A percentile compares a stretch with the other conserved stretches of the same genome.
Evolutionary conservation across 495 filamentous ascomycete genomes (phyloP).

Genomic region (Hamigera avellanea): DNA sequence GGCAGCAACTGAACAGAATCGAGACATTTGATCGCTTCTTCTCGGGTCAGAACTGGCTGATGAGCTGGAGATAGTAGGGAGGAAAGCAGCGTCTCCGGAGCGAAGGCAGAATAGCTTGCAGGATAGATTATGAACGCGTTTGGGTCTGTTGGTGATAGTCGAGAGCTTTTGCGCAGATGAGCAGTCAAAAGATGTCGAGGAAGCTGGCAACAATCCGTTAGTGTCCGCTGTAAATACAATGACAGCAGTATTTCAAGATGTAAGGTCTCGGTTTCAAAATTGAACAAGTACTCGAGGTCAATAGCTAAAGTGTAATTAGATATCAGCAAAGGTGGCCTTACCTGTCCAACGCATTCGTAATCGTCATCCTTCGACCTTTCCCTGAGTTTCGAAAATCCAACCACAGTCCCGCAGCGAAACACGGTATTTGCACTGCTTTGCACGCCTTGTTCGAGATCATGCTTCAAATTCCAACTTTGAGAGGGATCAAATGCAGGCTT

Average conservation of each 20-base stretch:
- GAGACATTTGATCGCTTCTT: conserved; percentile 22
- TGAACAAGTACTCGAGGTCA: too few relatives aligned
- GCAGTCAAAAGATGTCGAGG: conserved; percentile 13
- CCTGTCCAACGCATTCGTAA: conserved; percentile 24
- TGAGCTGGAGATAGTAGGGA: conserved; percentile 11
- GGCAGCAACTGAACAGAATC: conserved; percentile 29
- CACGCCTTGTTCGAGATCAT: conserved; percentile 17
- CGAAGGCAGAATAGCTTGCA: conserved; percentile 71
- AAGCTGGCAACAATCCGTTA: conserved; percentile 8
- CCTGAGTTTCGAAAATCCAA: conserved; percentile 27
- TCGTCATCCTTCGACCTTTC: conserved; percentile 12
- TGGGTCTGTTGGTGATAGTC: conserved; percentile 6
- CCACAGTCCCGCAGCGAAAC: conserved; percentile 22
- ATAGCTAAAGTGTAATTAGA: too few relatives aligned
- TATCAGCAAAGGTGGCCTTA: too few relatives aligned
- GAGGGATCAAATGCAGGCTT: neutral
- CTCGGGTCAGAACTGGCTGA: conserved; percentile 12
- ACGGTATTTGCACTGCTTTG: conserved; percentile 5
- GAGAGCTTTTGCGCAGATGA: conserved; percentile 3
- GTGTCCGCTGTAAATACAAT: too few relatives aligned
- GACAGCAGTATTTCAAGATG: too few relatives aligned
- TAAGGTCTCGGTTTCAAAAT: too few relatives aligned
- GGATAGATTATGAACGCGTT: conserved; percentile 48
- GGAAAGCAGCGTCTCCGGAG: conserved; percentile 54
- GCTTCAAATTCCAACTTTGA: conserved; percentile 19